Evolutionary conservation across 2,329 filamentous ascomycete genomes (phyloP).

Genomic region (Fusarium sp.): DNA sequence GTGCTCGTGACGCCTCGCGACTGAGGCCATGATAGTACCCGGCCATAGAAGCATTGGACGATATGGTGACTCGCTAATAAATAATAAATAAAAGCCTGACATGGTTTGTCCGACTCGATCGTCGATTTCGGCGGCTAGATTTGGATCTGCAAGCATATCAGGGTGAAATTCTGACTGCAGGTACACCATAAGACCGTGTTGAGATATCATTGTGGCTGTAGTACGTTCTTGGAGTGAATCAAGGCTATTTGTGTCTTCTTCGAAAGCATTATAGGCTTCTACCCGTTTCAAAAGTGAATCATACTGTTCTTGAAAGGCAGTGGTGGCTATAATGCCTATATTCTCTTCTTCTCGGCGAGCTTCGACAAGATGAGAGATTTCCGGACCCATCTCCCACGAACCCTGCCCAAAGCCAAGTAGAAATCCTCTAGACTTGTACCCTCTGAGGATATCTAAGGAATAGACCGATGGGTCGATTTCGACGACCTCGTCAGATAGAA

Average conservation of each 20-base stretch:
- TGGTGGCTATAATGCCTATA: background rate
- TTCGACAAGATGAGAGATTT: conserved; percentile 8
- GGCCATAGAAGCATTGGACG: conserved; percentile 18
- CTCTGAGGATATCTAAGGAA: conserved; percentile 2
- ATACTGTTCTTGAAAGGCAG: background rate
- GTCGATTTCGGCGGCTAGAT: background rate
- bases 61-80: conserved; percentile 6
- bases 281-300: background rate
- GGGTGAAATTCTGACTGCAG: background rate
- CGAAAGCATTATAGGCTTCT: background rate
- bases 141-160: background rate
- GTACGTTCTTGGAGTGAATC: background rate
- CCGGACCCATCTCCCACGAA: conserved; percentile 3
- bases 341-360: background rate
- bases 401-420: conserved; percentile 1
- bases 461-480: background rate
- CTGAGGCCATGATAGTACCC: conserved; percentile 10
- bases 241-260: background rate
- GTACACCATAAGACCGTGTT: conserved; percentile 8
- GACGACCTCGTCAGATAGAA: background rate
- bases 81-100: background rate
- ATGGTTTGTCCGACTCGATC: background rate
- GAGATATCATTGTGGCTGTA: background rate
- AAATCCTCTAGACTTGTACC: conserved; percentile 1
- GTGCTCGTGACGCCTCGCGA: background rate